phyloP scores from a whole-genome alignment of 139 green algal genomes.

The Chlamydomonas sp. region DNA sequence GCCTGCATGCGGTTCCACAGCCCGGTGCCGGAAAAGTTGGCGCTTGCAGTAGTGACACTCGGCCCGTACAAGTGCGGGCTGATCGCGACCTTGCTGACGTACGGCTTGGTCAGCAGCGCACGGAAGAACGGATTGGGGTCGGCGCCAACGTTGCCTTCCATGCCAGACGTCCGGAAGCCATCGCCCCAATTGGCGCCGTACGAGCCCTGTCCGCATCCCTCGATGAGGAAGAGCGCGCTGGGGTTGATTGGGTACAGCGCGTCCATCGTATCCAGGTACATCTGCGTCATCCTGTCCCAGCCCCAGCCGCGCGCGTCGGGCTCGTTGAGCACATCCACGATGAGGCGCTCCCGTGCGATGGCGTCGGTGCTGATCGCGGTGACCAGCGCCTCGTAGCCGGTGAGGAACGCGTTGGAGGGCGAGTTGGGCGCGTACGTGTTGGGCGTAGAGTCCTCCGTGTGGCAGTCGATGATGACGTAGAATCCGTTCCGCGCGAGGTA shows the following conservation, averaged over 20 bases:
- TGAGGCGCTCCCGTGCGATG: not conserved
- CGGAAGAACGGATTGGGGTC: constrained; percentile 45
- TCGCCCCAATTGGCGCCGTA: constrained; percentile 6
- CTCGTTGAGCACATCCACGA: constrained; percentile 13
- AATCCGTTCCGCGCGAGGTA: constrained; percentile 46
- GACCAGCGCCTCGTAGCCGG: not conserved
- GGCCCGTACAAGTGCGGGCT: constrained; percentile 36
- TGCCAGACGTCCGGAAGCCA: not conserved
- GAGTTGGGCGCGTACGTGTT: not conserved
- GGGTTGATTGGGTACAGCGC: constrained; percentile 9
- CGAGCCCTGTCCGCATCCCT: constrained; percentile 6
- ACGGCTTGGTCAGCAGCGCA: constrained; percentile 28
- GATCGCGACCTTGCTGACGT: constrained; percentile 31
- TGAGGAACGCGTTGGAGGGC: too few species aligned
- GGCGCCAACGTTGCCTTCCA: not conserved
- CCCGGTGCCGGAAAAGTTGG: constrained; percentile 6
- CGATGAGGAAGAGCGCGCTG: constrained; percentile 12
- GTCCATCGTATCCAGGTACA: constrained; percentile 13
- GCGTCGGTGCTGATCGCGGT: constrained; percentile 4
- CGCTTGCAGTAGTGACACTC: constrained; percentile 11
- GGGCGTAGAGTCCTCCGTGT: constrained; percentile 11
- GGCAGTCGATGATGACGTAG: constrained; percentile 49
- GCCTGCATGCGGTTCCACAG: constrained; percentile 15
- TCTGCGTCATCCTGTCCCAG: not conserved
- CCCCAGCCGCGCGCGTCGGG: not conserved